These are phyloP conservation scores for baker's yeast (Saccharomyces cerevisiae) DNA, from an alignment of 805 yeast genomes.

Conservation along the genomic window DNA sequence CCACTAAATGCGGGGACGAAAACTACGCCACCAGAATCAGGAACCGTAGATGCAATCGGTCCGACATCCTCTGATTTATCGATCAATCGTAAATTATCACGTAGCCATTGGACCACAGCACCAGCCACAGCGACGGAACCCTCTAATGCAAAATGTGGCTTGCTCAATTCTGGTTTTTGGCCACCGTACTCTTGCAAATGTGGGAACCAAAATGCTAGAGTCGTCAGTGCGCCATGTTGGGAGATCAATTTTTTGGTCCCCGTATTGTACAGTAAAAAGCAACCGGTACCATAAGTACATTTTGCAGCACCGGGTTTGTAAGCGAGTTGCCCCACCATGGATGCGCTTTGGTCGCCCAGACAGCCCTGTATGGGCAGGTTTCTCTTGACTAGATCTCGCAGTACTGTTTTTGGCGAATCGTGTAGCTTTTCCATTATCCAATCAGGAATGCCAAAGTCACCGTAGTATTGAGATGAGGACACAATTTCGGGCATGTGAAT, in stretches of 20 bases:
- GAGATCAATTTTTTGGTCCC: constrained; percentile 66
- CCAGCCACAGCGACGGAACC: constrained; percentile 97
- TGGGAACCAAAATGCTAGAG: constrained; percentile 87
- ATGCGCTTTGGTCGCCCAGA: constrained; percentile 90
- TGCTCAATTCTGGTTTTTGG: constrained; percentile 17
- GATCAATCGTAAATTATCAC: constrained; percentile 81
- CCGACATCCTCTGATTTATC: constrained; percentile 81
- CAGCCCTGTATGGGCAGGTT: constrained; percentile 80
- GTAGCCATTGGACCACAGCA: constrained; percentile 84
- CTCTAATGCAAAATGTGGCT: constrained; percentile 83
- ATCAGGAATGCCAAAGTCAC: constrained; percentile 58
- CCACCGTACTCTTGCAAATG: constrained; percentile 39
- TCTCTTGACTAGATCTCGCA: constrained; percentile 40
- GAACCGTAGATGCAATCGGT: constrained; percentile 76
- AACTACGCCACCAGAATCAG: constrained; percentile 81
- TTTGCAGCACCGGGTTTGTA: constrained; percentile 78
- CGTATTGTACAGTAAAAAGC: constrained; percentile 81
- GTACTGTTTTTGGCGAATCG: constrained; percentile 26
- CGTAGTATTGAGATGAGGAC: constrained; percentile 72
- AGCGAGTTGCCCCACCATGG: constrained; percentile 88
- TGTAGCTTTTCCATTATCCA: constrained; percentile 15
- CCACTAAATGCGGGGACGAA: constrained; percentile 95
- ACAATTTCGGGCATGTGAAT: constrained; percentile 67
- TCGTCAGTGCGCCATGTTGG: constrained; percentile 76
- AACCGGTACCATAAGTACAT: constrained; percentile 95